These are phyloP conservation scores for Pleurotus sapidus DNA, from an alignment of 768 basidiomycete genomes.

Conservation along the genomic window DNA sequence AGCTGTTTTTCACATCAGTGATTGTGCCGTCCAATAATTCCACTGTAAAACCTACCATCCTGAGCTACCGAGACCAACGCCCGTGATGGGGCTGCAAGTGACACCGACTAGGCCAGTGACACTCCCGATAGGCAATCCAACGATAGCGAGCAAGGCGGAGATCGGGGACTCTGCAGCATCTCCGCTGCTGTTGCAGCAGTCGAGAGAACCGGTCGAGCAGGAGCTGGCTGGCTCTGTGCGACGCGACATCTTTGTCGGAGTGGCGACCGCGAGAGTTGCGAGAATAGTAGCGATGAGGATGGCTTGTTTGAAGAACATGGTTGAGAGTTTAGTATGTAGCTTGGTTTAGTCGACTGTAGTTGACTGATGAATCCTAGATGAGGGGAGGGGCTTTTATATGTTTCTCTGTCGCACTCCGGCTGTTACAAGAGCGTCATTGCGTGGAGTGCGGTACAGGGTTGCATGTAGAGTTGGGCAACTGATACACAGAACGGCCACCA, in stretches of 20 bases:
- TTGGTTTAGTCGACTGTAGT: neutral
- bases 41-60: slow-evolving; percentile 16
- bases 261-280: slow-evolving; percentile 20
- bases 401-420: neutral
- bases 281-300: neutral
- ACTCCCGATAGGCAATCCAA: slow-evolving; percentile 19
- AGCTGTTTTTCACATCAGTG: slow-evolving; percentile 13
- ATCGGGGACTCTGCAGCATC: slow-evolving; percentile 13
- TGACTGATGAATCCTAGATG: neutral
- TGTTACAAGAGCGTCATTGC: too few relatives aligned
- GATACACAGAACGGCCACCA: too few relatives aligned
- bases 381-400: neutral
- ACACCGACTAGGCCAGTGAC: slow-evolving; percentile 21
- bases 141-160: slow-evolving; percentile 17
- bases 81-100: slow-evolving; percentile 26
- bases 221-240: slow-evolving; percentile 10
- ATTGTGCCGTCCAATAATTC: neutral
- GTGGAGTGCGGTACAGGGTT: too few relatives aligned
- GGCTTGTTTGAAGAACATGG: neutral
- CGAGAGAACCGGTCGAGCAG: slow-evolving; percentile 24
- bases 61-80: slow-evolving; percentile 21
- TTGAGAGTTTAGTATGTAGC: neutral
- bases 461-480: too few relatives aligned
- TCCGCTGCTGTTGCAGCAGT: slow-evolving; percentile 24
- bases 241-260: slow-evolving; percentile 9